Evolutionary conservation across 2,329 filamentous ascomycete genomes (phyloP).

Genomic region (Fusarium burgessii): DNA sequence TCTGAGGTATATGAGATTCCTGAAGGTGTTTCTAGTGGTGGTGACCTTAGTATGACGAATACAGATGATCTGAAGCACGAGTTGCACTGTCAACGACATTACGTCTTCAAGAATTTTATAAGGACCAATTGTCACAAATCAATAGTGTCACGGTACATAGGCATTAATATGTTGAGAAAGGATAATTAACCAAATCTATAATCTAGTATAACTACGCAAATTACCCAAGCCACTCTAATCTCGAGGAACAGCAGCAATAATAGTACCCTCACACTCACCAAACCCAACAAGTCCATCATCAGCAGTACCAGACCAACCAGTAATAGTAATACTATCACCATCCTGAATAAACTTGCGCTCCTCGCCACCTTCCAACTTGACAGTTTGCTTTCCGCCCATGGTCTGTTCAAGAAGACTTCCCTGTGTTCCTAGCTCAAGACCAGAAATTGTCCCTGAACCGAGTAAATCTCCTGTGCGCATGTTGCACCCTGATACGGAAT

Average conservation of each 20-base stretch:
- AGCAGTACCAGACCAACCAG: conserved; percentile 26
- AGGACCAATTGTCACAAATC: no score
- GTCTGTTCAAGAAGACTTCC: conserved; percentile 81
- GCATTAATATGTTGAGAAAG: fast-evolving
- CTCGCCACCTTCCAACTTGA: conserved; percentile 74
- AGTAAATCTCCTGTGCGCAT: conserved; percentile 80
- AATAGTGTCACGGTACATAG: background rate
- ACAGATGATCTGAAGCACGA: no score
- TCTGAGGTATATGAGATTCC: no score
- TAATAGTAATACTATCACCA: conserved; percentile 37
- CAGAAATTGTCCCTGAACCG: conserved; percentile 80
- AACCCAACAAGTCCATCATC: conserved; percentile 36
- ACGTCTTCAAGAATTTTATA: no score
- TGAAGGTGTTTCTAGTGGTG: no score
- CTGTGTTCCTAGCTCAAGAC: conserved; percentile 70
- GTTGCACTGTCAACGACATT: no score
- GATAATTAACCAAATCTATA: background rate
- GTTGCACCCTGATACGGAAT: conserved; percentile 81
- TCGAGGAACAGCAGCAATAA: background rate
- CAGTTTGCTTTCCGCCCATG: conserved; percentile 72
- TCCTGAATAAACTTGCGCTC: conserved; percentile 40
- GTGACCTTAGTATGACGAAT: no score
- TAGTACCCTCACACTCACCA: conserved; percentile 33
- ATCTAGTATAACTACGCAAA: background rate
- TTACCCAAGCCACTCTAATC: background rate